Conservation (phyloP, 257 asterid genomes). For the Jacaranda mimosifolia region DNA sequence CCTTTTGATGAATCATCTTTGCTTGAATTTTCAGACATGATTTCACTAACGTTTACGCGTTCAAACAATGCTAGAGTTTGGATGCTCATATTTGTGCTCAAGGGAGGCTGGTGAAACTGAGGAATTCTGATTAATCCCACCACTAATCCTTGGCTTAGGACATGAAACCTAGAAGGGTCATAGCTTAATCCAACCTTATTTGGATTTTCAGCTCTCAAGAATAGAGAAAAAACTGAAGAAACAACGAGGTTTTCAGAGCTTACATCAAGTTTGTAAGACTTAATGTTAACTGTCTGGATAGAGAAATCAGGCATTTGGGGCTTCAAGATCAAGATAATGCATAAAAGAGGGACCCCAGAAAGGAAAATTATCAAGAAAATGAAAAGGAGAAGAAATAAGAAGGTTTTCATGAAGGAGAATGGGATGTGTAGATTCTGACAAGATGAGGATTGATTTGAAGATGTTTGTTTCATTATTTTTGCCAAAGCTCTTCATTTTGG, state of each 20-base stretch:
- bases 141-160: constrained; percentile 60
- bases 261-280: constrained; percentile 57
- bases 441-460: too few relatives aligned
- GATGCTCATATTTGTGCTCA: constrained; percentile 56
- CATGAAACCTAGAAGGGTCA: constrained; percentile 51
- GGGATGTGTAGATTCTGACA: too few relatives aligned
- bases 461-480: constrained; percentile 28
- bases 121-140: constrained; percentile 69
- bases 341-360: constrained; percentile 42
- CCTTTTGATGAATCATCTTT: constrained; percentile 38
- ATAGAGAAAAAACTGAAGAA: constrained; percentile 53
- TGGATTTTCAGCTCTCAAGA: constrained; percentile 59
- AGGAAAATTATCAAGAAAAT: constrained; percentile 41
- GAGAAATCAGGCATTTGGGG: constrained; percentile 67
- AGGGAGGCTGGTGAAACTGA: constrained; percentile 70
- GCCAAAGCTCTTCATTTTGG: constrained; percentile 34
- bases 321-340: constrained; percentile 48
- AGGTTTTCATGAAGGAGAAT: constrained; percentile 48
- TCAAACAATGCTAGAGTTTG: constrained; percentile 47
- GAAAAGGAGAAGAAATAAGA: constrained; percentile 49
- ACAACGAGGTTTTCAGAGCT: constrained; percentile 47
- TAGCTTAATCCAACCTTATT: constrained; percentile 65
- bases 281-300: constrained; percentile 49
- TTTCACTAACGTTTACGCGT: constrained; percentile 53
- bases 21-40: constrained; percentile 42